Evolutionary conservation across 1,284 basidiomycete species (phyloP), one percentile per base, ranked within the genome.

Genomic region (Microbotryum violaceum): DNA sequence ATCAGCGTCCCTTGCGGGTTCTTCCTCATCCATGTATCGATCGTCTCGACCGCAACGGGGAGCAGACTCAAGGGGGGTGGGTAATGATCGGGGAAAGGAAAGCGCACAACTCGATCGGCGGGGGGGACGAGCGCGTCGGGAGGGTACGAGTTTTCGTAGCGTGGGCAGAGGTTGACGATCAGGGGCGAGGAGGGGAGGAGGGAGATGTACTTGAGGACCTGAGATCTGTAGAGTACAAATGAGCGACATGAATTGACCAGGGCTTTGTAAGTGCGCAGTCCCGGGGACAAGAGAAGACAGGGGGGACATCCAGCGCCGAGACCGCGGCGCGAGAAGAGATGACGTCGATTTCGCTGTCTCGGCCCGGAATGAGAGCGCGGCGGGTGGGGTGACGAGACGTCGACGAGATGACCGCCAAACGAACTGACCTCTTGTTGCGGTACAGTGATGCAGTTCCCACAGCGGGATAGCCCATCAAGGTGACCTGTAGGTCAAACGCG

Each of bases 381-480:
- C 4, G 12, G 10, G 9, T 9, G 12, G 37, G 12, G 37, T 42
- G 37, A 6, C 14, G 37, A 14, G 37, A 42, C n/a, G n/a, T n/a
- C n/a, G n/a, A n/a, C 37, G 14, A 42, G 37, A 14, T 42, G 37
- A 42, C 12, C 37, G 37, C 14, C 18, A n/a, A 21, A n/a, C n/a
- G 10, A 20, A 37, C 54, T 42, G 23, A 59, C 53, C 87, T 80
- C 45, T 80, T 80, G 73, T 94, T 94, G 54, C 91, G 82, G 71
- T 93, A 94, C 46, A 89, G 74, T 0, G 86, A 82, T 69, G 89
- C 88, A 2, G 92, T 72, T 3, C 90, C 91, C 0, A 80, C 78
- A 0, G 91, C 88, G 0, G 91, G 91, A 73, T 87, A 92, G n/a
- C 90, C 79, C 78, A 79, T 91, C 68, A 92, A 87, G 64, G 92